phyloP scores from a whole-genome alignment of 192 early-diverging fungal species.

The Nowakowskiella sp. region DNA sequence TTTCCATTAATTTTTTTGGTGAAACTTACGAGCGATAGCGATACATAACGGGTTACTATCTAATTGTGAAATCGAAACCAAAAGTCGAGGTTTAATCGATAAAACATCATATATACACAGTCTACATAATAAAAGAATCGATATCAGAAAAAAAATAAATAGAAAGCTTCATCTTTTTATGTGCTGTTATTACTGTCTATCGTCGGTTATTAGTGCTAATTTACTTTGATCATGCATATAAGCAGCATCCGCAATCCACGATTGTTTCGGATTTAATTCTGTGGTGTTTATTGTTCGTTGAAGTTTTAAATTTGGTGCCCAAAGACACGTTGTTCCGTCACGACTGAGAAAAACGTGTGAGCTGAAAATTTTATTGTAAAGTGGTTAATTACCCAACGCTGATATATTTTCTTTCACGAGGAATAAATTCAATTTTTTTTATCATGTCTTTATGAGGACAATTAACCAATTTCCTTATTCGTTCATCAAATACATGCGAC shows the following conservation, averaged over 20 bases:
- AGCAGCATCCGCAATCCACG: constrained; percentile 47
- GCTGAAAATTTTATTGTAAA: constrained; percentile 4
- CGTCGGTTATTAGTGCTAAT: constrained; percentile 48
- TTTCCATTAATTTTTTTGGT: neutral
- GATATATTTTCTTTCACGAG: constrained; percentile 54
- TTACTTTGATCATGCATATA: constrained; percentile 48
- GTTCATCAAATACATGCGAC: constrained; percentile 46
- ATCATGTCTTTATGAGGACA: constrained; percentile 54
- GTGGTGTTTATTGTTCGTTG: constrained; percentile 39
- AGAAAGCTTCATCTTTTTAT: constrained; percentile 2
- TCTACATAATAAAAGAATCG: constrained; percentile 9
- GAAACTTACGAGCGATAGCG: constrained; percentile 34
- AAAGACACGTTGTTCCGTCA: constrained; percentile 49
- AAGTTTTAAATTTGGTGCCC: constrained; percentile 45
- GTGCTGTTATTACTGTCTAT: constrained; percentile 36
- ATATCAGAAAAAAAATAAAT: constrained; percentile 1
- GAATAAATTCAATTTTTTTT: constrained; percentile 45
- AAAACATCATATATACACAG: constrained; percentile 54
- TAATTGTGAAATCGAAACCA: constrained; percentile 41
- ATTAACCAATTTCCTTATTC: constrained; percentile 32
- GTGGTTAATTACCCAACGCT: constrained; percentile 36
- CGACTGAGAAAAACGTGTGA: constrained; percentile 26
- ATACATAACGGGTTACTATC: constrained; percentile 55
- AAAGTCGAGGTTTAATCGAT: constrained; percentile 48
- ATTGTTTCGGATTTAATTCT: constrained; percentile 32